These are phyloP conservation scores for Sclerotinia sclerotiorum DNA, from an alignment of 2,329 filamentous ascomycete species.

Conservation along the genomic window DNA sequence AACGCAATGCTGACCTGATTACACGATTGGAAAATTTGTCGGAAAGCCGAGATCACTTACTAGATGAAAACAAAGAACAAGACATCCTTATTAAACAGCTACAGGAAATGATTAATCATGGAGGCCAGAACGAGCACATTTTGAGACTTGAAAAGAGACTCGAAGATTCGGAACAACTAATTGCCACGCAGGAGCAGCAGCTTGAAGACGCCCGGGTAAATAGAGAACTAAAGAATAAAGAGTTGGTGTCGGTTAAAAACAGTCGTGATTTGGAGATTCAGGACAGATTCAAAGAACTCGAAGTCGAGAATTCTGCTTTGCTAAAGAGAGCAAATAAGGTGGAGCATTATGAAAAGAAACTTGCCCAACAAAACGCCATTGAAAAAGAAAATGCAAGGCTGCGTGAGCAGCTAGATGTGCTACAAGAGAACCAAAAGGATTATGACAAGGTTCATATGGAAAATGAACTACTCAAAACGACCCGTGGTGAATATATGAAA, in stretches of 20 bases:
- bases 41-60: constrained; percentile 60
- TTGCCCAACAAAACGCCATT: constrained; percentile 56
- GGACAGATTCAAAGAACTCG: constrained; percentile 57
- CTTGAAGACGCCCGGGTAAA: constrained; percentile 53
- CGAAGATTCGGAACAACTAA: constrained; percentile 68
- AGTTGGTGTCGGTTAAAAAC: constrained; percentile 50
- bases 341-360: constrained; percentile 62
- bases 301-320: constrained; percentile 57
- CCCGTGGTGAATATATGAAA: constrained; percentile 43
- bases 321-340: constrained; percentile 63
- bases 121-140: constrained; percentile 53
- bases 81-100: constrained; percentile 47
- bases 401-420: constrained; percentile 54
- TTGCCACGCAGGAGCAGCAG: constrained; percentile 67
- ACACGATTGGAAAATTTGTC: constrained; percentile 60
- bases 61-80: constrained; percentile 54
- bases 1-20: constrained; percentile 58
- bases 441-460: constrained; percentile 37
- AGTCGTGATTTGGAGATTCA: constrained; percentile 49
- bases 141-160: constrained; percentile 56
- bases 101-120: constrained; percentile 46
- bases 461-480: constrained; percentile 40
- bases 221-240: constrained; percentile 48
- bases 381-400: constrained; percentile 57
- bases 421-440: constrained; percentile 49